These are phyloP conservation scores for Endoconidiophora polonica DNA, from an alignment of 2,329 filamentous ascomycete genomes.

Conservation along the genomic window DNA sequence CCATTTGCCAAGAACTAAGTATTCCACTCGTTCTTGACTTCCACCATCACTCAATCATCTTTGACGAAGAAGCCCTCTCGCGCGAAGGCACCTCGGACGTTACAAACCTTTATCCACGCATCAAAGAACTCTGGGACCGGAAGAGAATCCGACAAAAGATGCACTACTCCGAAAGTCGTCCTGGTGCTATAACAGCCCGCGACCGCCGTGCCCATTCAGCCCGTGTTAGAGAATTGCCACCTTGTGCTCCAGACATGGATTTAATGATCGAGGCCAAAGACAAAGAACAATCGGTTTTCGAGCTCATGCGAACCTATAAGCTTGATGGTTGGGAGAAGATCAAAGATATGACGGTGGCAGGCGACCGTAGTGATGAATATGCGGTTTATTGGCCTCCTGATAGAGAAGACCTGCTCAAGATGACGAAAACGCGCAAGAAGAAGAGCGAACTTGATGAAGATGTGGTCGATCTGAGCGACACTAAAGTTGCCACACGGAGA, in stretches of 20 bases:
- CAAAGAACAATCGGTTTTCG: conserved; percentile 92
- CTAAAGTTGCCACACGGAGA: background rate
- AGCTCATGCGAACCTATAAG: conserved; percentile 77
- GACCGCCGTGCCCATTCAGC: conserved; percentile 75
- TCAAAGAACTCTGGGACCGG: conserved; percentile 64
- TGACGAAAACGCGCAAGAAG: conserved; percentile 52
- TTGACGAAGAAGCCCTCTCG: conserved; percentile 61
- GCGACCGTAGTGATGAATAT: conserved; percentile 21
- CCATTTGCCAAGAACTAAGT: conserved; percentile 82
- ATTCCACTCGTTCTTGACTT: conserved; percentile 86
- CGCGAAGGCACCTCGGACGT: conserved; percentile 79
- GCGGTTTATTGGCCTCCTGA: conserved; percentile 52
- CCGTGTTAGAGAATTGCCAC: conserved; percentile 62
- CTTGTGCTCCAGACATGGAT: conserved; percentile 70
- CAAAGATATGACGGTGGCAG: conserved; percentile 54
- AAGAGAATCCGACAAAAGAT: conserved; percentile 88
- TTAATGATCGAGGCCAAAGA: conserved; percentile 99
- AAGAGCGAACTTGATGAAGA: conserved; percentile 20
- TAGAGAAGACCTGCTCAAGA: conserved; percentile 79
- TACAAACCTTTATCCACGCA: conserved; percentile 54
- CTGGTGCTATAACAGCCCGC: conserved; percentile 29
- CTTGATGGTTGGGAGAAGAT: conserved; percentile 63
- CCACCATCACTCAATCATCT: conserved; percentile 91
- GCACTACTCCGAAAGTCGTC: conserved; percentile 79
- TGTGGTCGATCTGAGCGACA: conserved; percentile 17